Base-by-base conservation (phyloP, 2,329 filamentous ascomycete species). In the Cordyceps fumosorosea region DNA sequence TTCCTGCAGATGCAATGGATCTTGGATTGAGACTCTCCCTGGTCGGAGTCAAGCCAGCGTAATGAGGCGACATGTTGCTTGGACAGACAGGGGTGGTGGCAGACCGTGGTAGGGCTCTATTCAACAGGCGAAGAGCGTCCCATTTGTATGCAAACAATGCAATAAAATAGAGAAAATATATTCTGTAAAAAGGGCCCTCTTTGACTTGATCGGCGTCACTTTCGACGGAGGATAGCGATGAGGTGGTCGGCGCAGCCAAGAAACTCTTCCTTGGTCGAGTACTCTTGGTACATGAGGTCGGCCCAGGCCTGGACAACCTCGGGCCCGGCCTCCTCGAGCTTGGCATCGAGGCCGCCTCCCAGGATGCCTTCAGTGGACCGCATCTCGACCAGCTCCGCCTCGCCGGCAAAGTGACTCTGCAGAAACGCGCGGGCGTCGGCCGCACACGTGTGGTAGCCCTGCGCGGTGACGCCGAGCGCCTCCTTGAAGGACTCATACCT, bases 361-460 rank as follows among this genome's bases (percentile, higher is more conserved):
- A 65, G 55, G 11, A 65, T 64, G 6, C 64, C 63, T 24, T 65
- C 63, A 3, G 63, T 51, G 14, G 64, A 62, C 3, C 64, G 63
- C 26, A 65, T 14, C 14, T 64, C 55, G 18, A 63, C 32, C 10
- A 65, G 57, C n/a, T 64, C 64, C 6, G 50, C 34, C 42, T 62
- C 52, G 22, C 37, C 54, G 4, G 63, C 45, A 57, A 65, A 63
- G 45, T 64, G 60, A 24, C 34, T 26, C 14, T 40, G 4, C 22
- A 64, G 57, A 26, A 64, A 64, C 20, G 37, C 50, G 18, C 60
- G 52, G 2, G 62, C 47, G 32, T 62, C 50, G 14, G 48, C 52
- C 11, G 56, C 60, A 34, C 44, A 52, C 3, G 62, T 63, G 37
- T 64, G 63, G 20, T 52, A 56, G 47, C 58, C 22, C 44, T 64